Percentiles rank a stretch among this genome's conserved stretches.
phyloP scores from a whole-genome alignment of 768 basidiomycete species.

The Ramaria sp. region DNA sequence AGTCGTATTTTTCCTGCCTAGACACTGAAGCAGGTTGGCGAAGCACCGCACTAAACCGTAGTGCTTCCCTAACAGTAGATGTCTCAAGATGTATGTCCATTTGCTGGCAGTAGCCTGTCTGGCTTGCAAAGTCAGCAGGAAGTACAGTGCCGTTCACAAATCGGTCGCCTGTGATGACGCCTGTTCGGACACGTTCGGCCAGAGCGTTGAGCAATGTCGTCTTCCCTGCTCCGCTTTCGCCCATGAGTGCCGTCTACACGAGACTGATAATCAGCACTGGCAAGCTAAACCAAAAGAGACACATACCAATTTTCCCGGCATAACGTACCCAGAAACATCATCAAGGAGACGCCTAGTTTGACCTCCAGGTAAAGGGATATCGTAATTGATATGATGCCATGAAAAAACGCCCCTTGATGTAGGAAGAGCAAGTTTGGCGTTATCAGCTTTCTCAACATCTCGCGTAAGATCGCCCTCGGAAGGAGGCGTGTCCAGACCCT shows the following conservation, averaged over 20 bases:
- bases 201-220: slow-evolving; percentile 70
- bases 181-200: slow-evolving; percentile 63
- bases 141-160: slow-evolving; percentile 57
- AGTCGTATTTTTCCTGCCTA: slow-evolving; percentile 61
- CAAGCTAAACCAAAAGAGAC: slow-evolving; percentile 23
- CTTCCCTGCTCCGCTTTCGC: slow-evolving; percentile 48
- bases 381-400: slow-evolving; percentile 64
- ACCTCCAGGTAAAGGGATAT: slow-evolving; percentile 41
- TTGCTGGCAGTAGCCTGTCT: slow-evolving; percentile 80
- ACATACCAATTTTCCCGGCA: slow-evolving; percentile 57
- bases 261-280: slow-evolving; percentile 12
- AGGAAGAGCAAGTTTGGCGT: slow-evolving; percentile 19
- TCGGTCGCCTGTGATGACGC: slow-evolving; percentile 51
- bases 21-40: slow-evolving; percentile 63
- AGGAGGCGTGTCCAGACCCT: slow-evolving; percentile 11
- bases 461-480: neutral
- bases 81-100: slow-evolving; percentile 70
- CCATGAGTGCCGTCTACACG: slow-evolving; percentile 59
- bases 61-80: slow-evolving; percentile 70
- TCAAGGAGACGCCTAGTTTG: slow-evolving; percentile 42
- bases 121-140: slow-evolving; percentile 42
- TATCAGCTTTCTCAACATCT: slow-evolving; percentile 17
- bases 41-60: slow-evolving; percentile 68
- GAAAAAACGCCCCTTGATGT: slow-evolving; percentile 49
- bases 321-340: slow-evolving; percentile 69